These are phyloP conservation scores for Phytophthora melonis DNA, from an alignment of 352 stramenopile species.

Conservation along the genomic window DNA sequence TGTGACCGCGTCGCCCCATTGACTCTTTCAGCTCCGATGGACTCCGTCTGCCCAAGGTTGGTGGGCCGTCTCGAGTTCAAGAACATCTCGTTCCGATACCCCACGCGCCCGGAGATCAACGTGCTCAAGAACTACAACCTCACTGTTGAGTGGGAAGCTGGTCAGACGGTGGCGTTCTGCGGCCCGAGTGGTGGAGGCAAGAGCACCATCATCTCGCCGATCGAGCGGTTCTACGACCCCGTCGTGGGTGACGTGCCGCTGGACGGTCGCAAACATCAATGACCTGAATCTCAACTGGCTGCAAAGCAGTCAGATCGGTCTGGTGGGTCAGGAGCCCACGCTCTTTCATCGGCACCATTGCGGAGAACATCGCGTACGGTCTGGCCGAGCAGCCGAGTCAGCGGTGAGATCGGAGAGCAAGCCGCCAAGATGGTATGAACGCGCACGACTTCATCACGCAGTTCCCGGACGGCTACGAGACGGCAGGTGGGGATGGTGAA, in stretches of 20 bases:
- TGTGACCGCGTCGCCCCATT: slow-evolving; percentile 43
- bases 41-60: slow-evolving; percentile 18
- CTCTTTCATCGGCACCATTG: slow-evolving; percentile 71
- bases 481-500: no score
- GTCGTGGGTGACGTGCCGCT: slow-evolving; percentile 65
- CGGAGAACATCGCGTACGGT: slow-evolving; percentile 66
- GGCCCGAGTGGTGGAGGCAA: slow-evolving; percentile 59
- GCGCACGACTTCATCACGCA: slow-evolving; percentile 92
- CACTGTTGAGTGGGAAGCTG: slow-evolving; percentile 71
- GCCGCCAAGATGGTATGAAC: slow-evolving; percentile 93
- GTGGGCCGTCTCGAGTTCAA: slow-evolving; percentile 62
- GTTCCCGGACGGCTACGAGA: slow-evolving; percentile 93
- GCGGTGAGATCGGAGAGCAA: slow-evolving; percentile 82
- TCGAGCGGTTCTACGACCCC: slow-evolving; percentile 80
- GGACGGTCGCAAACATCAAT: slow-evolving; percentile 78
- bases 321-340: slow-evolving; percentile 48
- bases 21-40: slow-evolving; percentile 15
- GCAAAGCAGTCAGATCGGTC: slow-evolving; percentile 62
- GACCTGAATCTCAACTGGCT: slow-evolving; percentile 75
- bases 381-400: slow-evolving; percentile 47
- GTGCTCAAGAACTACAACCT: slow-evolving; percentile 91
- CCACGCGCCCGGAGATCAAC: slow-evolving; percentile 58
- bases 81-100: slow-evolving; percentile 83
- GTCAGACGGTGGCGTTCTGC: slow-evolving; percentile 71
- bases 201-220: slow-evolving; percentile 54